A percentile compares a stretch with the other conserved stretches of the same genome.
phyloP scores from a whole-genome alignment of 345 rosid species.

The Linum lewisii region DNA sequence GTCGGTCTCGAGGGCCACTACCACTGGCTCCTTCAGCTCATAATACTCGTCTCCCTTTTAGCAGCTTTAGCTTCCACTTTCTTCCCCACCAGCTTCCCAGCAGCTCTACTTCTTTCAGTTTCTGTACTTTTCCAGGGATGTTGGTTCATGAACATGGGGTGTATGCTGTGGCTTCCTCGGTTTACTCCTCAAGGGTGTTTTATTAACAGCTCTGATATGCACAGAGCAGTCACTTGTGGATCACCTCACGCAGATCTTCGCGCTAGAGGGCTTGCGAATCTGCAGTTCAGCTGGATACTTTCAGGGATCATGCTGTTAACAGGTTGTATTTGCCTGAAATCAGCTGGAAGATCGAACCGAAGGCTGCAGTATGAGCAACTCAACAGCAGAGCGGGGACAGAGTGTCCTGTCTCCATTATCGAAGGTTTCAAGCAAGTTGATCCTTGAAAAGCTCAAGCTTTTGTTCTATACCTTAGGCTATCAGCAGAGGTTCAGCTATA shows the following conservation, averaged over 20 bases:
- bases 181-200: conserved; percentile 60
- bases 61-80: conserved; percentile 41
- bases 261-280: conserved; percentile 69
- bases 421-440: conserved; percentile 22
- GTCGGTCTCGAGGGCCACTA: conserved; percentile 84
- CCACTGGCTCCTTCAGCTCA: conserved; percentile 80
- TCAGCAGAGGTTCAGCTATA: too few relatives aligned
- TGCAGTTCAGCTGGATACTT: conserved; percentile 93
- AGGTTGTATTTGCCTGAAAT: conserved; percentile 44
- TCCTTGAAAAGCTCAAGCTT: too few relatives aligned
- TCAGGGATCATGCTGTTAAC: conserved; percentile 46
- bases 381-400: conserved; percentile 20
- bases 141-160: conserved; percentile 85
- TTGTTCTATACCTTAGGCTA: background rate
- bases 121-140: conserved; percentile 72
- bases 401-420: conserved; percentile 20
- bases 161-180: conserved; percentile 66
- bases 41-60: conserved; percentile 48
- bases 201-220: conserved; percentile 16
- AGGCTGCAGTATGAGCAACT: conserved; percentile 40
- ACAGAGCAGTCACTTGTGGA: conserved; percentile 49
- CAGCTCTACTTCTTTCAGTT: conserved; percentile 49
- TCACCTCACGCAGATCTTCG: conserved; percentile 48
- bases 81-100: conserved; percentile 40
- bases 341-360: conserved; percentile 26